A percentile compares a stretch with the other conserved stretches of the same genome.
Conservation (phyloP, 1,284 basidiomycete genomes). For the Pseudozyma thailandica region DNA sequence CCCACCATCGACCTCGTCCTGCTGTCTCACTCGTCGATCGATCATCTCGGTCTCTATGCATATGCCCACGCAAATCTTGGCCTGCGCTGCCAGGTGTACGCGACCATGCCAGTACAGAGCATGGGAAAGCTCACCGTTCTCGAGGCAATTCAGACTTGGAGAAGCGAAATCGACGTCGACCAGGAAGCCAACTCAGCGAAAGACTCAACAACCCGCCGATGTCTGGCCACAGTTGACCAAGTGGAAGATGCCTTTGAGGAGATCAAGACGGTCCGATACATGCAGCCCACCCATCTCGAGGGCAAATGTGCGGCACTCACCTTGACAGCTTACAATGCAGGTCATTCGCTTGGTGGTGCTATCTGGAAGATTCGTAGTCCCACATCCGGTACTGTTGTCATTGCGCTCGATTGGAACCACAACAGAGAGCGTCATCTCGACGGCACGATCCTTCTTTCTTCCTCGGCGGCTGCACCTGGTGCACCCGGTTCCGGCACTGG, state of each 20-base stretch:
- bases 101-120: conserved; percentile 93
- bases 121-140: conserved; percentile 85
- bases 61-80: conserved; percentile 89
- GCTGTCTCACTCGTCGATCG: conserved; percentile 90
- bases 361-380: conserved; percentile 99
- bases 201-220: conserved; percentile 60
- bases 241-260: conserved; percentile 94
- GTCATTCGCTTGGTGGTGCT: conserved; percentile 94
- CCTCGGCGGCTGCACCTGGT: conserved; percentile 39
- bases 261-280: conserved; percentile 90
- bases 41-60: conserved; percentile 87
- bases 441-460: conserved; percentile 77
- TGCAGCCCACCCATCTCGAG: conserved; percentile 93
- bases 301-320: conserved; percentile 77
- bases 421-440: conserved; percentile 95
- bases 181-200: conserved; percentile 9
- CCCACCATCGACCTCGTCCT: conserved; percentile 85
- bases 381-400: conserved; percentile 92
- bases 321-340: conserved; percentile 94
- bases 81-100: conserved; percentile 90
- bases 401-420: conserved; percentile 96
- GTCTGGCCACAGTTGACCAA: conserved; percentile 80
- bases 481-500: conserved; percentile 24
- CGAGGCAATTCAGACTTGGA: conserved; percentile 59
- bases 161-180: conserved; percentile 59